A percentile compares a stretch with the other conserved stretches of the same genome.
phyloP scores from a whole-genome alignment of 2,329 filamentous ascomycete species.

The Phaeosphaeria sp. region DNA sequence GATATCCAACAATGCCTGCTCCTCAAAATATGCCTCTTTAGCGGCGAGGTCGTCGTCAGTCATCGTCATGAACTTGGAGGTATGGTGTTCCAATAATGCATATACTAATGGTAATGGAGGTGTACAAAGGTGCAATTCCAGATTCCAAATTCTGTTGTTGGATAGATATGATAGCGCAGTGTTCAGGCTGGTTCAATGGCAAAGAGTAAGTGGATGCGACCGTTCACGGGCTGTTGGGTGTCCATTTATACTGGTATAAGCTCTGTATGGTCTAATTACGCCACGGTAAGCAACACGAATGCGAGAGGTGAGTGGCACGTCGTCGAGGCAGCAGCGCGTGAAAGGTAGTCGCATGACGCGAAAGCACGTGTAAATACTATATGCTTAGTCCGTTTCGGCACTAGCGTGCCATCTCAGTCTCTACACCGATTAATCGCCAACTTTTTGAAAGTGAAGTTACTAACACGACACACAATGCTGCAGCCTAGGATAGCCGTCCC shows the following conservation, averaged over 20 bases:
- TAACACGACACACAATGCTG: slow-evolving; percentile 31
- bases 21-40: slow-evolving; percentile 38
- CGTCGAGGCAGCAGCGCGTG: slow-evolving; percentile 23
- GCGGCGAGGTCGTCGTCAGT: slow-evolving; percentile 26
- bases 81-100: background rate
- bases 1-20: slow-evolving; percentile 36
- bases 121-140: no score
- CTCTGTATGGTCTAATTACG: background rate
- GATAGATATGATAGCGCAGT: background rate
- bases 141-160: background rate
- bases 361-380: slow-evolving; percentile 21
- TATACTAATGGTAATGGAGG: no score
- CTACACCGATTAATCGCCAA: background rate
- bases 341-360: slow-evolving; percentile 20
- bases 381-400: slow-evolving; percentile 14
- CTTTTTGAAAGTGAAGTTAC: slow-evolving; percentile 2
- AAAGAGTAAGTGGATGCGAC: background rate
- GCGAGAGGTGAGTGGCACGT: slow-evolving; percentile 9
- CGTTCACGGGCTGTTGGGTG: background rate
- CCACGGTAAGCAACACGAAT: slow-evolving; percentile 2
- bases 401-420: slow-evolving; percentile 19
- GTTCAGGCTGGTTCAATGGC: slow-evolving; percentile 4
- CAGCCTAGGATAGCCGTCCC: slow-evolving; percentile 37
- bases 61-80: slow-evolving; percentile 18
- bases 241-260: slow-evolving; percentile 9